Conservation (phyloP, 495 filamentous ascomycete genomes). For the Daldinia bambusicola region DNA sequence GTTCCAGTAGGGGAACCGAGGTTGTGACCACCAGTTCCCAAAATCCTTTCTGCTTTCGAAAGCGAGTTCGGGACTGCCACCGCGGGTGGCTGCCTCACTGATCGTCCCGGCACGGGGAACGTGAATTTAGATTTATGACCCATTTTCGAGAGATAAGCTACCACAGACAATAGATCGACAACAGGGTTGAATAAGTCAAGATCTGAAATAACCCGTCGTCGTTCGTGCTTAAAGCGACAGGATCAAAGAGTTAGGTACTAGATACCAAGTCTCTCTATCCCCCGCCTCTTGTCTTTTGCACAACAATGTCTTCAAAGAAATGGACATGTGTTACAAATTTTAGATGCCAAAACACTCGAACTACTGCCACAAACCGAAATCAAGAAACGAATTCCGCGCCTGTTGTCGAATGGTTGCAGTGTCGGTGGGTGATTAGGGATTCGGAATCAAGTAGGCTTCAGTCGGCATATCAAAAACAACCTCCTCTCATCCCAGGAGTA, state of each 20-base stretch:
- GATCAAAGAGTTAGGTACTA: constrained; percentile 4
- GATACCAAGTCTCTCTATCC: constrained; percentile 10
- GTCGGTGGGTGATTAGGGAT: constrained; percentile 23
- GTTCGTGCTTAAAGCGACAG: constrained; percentile 2
- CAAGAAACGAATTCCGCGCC: constrained; percentile 16
- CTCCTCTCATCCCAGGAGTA: constrained; percentile 30
- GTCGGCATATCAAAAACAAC: constrained; percentile 28
- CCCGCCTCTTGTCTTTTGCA: constrained; percentile 21
- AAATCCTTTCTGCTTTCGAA: constrained; percentile 59
- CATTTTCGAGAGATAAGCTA: constrained; percentile 48
- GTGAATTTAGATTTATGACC: constrained; percentile 63
- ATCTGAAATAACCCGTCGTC: constrained; percentile 3
- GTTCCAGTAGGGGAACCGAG: constrained; percentile 42
- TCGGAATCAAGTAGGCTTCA: constrained; percentile 22
- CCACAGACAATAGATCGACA: constrained; percentile 5
- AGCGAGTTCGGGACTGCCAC: constrained; percentile 40
- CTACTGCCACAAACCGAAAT: constrained; percentile 20
- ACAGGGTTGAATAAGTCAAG: background rate
- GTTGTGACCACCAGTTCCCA: constrained; percentile 53
- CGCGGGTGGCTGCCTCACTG: constrained; percentile 47
- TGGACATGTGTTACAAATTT: constrained; percentile 1
- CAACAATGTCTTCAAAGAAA: background rate
- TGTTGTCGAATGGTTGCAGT: constrained; percentile 30
- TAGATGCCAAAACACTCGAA: constrained; percentile 16
- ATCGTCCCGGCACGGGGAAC: constrained; percentile 64